A percentile compares a stretch with the other conserved stretches of the same genome.
These are phyloP conservation scores for Alternaria triticimaculans DNA, from an alignment of 2,329 filamentous ascomycete genomes.

Conservation along the genomic window DNA sequence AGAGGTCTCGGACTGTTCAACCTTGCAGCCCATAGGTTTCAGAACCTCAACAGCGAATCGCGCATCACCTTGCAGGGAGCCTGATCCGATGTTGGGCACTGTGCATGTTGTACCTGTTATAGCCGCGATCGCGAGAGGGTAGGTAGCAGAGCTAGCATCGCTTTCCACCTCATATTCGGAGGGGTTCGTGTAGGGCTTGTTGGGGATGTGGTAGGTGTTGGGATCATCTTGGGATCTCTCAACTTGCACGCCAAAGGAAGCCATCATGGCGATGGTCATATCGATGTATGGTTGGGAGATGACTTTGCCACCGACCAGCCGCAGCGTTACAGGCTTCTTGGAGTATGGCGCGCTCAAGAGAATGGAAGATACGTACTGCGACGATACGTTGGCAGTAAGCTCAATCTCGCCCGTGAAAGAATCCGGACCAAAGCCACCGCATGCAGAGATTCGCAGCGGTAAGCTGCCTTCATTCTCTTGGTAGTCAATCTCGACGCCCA, in stretches of 20 bases:
- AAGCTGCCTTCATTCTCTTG: constrained; percentile 83
- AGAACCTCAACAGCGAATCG: constrained; percentile 91
- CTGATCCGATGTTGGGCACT: constrained; percentile 92
- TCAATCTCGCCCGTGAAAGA: constrained; percentile 78
- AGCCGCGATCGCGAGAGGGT: constrained; percentile 90
- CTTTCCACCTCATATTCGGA: constrained; percentile 90
- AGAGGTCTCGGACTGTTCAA: constrained; percentile 81
- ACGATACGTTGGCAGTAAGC: constrained; percentile 92
- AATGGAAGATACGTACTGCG: constrained; percentile 98
- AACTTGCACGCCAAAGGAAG: constrained; percentile 83
- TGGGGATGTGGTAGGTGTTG: constrained; percentile 93
- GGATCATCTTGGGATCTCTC: constrained; percentile 76
- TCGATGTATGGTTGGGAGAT: constrained; percentile 98
- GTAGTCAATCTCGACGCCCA: constrained; percentile 88
- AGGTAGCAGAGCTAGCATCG: constrained; percentile 96
- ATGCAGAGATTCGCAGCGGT: constrained; percentile 79
- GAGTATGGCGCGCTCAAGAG: constrained; percentile 97
- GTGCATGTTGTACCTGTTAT: constrained; percentile 96
- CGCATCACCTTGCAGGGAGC: constrained; percentile 92
- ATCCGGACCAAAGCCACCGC: constrained; percentile 66
- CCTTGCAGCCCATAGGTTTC: constrained; percentile 89
- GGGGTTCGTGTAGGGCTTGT: constrained; percentile 82
- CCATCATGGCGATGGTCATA: constrained; percentile 99
- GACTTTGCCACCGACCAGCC: constrained; percentile 92
- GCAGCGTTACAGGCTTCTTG: constrained; percentile 88